Base-by-base conservation (phyloP, 202 grass and related monocot genomes). In the Bolboschoenoplectus hybrid region DNA sequence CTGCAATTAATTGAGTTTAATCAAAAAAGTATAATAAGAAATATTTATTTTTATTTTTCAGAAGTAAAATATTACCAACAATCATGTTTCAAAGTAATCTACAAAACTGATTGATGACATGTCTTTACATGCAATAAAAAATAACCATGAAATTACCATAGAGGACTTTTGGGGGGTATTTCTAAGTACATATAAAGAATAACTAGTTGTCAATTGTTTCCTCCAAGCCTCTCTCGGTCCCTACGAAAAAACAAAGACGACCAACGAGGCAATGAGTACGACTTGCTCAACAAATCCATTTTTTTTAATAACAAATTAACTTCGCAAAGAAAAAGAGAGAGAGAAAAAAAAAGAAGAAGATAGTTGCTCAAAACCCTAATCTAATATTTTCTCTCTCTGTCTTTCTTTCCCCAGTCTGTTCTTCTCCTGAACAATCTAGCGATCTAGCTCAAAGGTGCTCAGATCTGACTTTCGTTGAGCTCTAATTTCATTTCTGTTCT, bases 211-310 rank as follows among this genome's bases (percentile, higher is more conserved):
- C 52, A 19, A 79, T 60, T 60, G 74, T 77, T 76, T 77, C 32
- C 35, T 16, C 69, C 13, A 78, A 49, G 19, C 2, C 67, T 51
- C 70, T 10, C 51, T 36, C 20, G 1, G 0, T 13, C 0, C 41
- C 68, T 26, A 5, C 1, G 1, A 41, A 86, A 81, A 26, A 71
- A 86, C 63, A 65, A 67, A 58, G 70, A 49, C 11, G 67, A 62
- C 70, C 52, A 85, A 64, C 75, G 14, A 84, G 5, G 67, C 62
- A 57, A 84, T 7, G 82, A 84, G 36, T 43, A 55, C 47, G 82
- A 80, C 75, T 80, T 60, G 52, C 51, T 80, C 36, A 80, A 80
- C 75, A 79, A 79, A 79, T 79, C 75, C 52, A 57, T 79, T 79
- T 79, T 67, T 39, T 67, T 39, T 17, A 50, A 44, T 69, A 68